Conservation (phyloP, 441 rosid species). For the Hura crepitans region DNA sequence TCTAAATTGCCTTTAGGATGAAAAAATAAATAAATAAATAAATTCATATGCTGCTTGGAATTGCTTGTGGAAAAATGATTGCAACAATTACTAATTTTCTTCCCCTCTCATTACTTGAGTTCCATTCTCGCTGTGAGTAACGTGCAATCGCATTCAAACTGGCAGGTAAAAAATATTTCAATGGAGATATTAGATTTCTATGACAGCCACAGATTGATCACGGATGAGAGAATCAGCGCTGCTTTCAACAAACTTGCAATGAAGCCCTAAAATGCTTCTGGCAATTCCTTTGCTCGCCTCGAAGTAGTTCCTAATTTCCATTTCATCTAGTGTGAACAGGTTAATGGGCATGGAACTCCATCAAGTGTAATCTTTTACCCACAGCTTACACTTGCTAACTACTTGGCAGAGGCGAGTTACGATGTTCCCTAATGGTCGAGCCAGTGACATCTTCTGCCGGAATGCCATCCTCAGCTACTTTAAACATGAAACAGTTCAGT, state of each 20-base stretch:
- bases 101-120: not conserved
- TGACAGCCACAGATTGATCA: constrained; percentile 50
- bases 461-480: not conserved
- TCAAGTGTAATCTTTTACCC: not conserved
- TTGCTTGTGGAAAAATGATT: not conserved
- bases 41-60: not conserved
- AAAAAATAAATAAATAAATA: no score
- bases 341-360: not conserved
- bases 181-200: constrained; percentile 87
- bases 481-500: not conserved
- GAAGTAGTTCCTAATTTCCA: not conserved
- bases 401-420: not conserved
- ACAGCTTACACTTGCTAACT: not conserved
- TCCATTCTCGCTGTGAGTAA: not conserved
- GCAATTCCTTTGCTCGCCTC: not conserved
- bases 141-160: constrained; percentile 12
- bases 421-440: not conserved
- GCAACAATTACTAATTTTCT: not conserved
- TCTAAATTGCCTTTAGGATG: not conserved
- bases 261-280: constrained; percentile 32
- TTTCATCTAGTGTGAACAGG: not conserved
- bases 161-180: constrained; percentile 82
- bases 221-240: constrained; percentile 54
- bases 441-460: not conserved
- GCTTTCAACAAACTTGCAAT: constrained; percentile 62